phyloP scores from a whole-genome alignment of 2,329 filamentous ascomycete species.

The Aspergillus cejpii region DNA sequence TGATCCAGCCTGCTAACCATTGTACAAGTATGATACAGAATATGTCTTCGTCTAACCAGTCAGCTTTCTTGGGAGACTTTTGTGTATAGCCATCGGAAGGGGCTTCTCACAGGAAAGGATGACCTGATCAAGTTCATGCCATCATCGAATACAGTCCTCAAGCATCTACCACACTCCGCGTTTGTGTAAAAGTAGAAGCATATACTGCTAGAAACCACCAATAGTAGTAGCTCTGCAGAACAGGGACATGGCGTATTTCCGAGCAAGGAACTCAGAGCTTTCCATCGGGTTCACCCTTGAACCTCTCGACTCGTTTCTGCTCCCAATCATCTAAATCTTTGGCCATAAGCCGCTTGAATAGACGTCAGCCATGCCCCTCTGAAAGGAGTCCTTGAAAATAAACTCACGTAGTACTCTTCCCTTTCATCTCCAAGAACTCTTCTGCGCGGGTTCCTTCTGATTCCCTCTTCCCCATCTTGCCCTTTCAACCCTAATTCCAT shows the following conservation, averaged over 20 bases:
- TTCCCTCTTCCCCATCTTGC: constrained; percentile 68
- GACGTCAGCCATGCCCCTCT: constrained; percentile 11
- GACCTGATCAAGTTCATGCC: neutral
- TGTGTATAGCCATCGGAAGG: no score
- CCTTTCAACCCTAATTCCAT: constrained; percentile 66
- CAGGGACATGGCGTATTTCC: neutral
- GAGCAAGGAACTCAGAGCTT: constrained; percentile 49
- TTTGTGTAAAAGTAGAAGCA: neutral
- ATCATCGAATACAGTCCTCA: neutral
- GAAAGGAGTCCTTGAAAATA: neutral
- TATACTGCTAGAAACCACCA: neutral
- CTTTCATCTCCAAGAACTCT: constrained; percentile 39
- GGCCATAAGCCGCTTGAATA: constrained; percentile 62
- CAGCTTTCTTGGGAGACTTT: no score
- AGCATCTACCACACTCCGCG: neutral
- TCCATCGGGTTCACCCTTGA: constrained; percentile 85
- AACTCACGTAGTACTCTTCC: constrained; percentile 44
- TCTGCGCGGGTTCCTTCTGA: constrained; percentile 47
- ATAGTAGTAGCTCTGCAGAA: neutral
- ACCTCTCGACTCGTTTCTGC: constrained; percentile 83
- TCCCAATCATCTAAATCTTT: constrained; percentile 96
- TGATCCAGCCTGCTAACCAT: no score
- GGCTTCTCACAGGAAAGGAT: neutral
- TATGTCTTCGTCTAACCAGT: no score
- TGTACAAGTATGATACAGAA: no score